Conservation (phyloP, 1,284 basidiomycete species). For the Ustilago tritici region DNA sequence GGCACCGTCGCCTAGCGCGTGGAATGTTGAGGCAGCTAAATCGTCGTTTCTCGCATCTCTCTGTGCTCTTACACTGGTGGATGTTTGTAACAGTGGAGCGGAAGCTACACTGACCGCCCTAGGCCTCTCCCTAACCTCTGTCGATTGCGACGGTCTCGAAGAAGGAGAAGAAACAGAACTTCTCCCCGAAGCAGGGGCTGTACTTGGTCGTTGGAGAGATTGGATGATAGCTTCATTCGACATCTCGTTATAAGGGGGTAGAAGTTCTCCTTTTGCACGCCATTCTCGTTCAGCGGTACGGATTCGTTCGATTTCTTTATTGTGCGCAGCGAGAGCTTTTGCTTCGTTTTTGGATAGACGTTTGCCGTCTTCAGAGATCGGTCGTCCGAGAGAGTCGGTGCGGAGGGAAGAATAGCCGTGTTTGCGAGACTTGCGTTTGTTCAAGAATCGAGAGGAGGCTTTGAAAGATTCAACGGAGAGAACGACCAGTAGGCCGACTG, state of each 20-base stretch:
- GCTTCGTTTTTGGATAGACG: constrained; percentile 46
- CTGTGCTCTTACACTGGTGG: constrained; percentile 10
- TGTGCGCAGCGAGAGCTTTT: constrained; percentile 41
- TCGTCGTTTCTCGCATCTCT: constrained; percentile 28
- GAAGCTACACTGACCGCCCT: constrained; percentile 29
- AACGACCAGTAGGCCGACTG: constrained; percentile 38
- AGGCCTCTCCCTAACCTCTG: constrained; percentile 9
- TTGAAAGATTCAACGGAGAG: constrained; percentile 51
- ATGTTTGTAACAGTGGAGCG: constrained; percentile 5
- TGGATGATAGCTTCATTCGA: constrained; percentile 39
- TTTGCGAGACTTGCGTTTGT: constrained; percentile 46
- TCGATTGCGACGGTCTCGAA: constrained; percentile 1
- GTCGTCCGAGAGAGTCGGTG: constrained; percentile 45
- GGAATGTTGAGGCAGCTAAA: constrained; percentile 24
- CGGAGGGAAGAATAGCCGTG: constrained; percentile 49
- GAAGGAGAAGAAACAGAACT: background rate
- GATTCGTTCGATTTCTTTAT: constrained; percentile 49
- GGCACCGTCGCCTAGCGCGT: constrained; percentile 25
- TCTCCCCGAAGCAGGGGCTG: constrained; percentile 24
- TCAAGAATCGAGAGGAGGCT: constrained; percentile 42
- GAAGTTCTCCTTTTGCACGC: constrained; percentile 39
- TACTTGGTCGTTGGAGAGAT: constrained; percentile 31
- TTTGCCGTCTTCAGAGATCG: constrained; percentile 46
- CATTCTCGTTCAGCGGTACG: constrained; percentile 51
- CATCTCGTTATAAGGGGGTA: constrained; percentile 42